Base-by-base conservation (phyloP, 2,329 filamentous ascomycete genomes). In the Grosmannia clavigera region DNA sequence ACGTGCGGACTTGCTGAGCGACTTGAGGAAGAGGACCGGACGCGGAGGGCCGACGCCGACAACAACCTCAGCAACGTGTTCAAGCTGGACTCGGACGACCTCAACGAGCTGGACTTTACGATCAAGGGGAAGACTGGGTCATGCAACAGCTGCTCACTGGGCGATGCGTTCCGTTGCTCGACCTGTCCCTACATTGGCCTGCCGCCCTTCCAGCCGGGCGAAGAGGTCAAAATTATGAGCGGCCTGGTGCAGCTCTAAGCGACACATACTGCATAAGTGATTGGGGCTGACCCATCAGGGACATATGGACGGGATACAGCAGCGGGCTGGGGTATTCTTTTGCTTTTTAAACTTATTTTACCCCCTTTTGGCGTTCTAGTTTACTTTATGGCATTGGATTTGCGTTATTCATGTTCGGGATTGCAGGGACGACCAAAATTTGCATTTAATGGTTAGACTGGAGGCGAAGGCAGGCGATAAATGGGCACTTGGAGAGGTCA, bases 71-170 rank as follows among this genome's bases (percentile, higher is more conserved):
- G 64, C 68, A 78, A 84, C 25, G 76, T 90, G 63, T 62, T 64
- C 58, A 89, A 88, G 73, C 78, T 96, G 58, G 83, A 81, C 57
- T 77, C 83, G 1, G 85, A 90, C 67, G 94, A 99, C 70, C 76
- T 99, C 56, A 85, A 83, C 58, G 92, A 97, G 73, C 81, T 97
- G 10, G 94, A 99, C 73, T 97, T 99, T 70, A 99, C 94, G 0
- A 90, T 97, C n/a, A 82, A 95, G 73, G 94, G 94, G 67, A 97
- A 96, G 77, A 89, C 92, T 6, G 92, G 94, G 59, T 95, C 89
- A 22, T 99, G 94, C 72, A 65, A 65, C 33, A 96, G 92, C 74
- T 97, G 94, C 73, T 87, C 91, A 33, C 79, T 99, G 19, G 94
- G 94, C 57, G 92, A 97, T 72, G 92, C 94, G 3, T 91, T 91